Evolutionary conservation across 2,329 filamentous ascomycete species (phyloP).

Genomic region (Metarhizium anisopliae): DNA sequence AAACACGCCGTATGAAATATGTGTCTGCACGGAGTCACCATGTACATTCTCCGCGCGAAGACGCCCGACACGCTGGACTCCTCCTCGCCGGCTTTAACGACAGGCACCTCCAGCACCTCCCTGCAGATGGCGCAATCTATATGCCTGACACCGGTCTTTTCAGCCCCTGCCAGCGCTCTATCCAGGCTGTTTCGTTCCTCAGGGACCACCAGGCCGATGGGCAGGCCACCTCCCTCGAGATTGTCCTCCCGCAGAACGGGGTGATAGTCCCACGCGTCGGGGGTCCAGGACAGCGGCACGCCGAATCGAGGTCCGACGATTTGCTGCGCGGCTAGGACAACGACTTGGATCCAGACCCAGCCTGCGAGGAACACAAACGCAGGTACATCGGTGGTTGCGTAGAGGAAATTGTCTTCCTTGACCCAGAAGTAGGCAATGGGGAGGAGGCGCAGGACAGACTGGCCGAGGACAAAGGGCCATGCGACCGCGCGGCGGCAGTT

Average conservation of each 20-base stretch:
- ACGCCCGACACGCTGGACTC: conserved; percentile 54
- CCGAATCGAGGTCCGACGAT: conserved; percentile 84
- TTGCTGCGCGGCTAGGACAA: conserved; percentile 71
- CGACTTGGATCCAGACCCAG: conserved; percentile 85
- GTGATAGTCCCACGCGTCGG: conserved; percentile 91
- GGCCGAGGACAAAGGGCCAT: conserved; percentile 83
- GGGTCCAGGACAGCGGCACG: conserved; percentile 57
- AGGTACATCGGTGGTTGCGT: conserved; percentile 58
- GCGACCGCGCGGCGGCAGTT: conserved; percentile 87
- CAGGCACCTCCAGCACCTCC: conserved; percentile 81
- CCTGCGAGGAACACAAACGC: conserved; percentile 52
- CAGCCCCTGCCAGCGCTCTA: background rate
- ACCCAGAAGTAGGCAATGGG: conserved; percentile 84
- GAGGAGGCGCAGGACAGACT: conserved; percentile 67
- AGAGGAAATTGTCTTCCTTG: conserved; percentile 69
- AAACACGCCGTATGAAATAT: conserved; percentile 89
- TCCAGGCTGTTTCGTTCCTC: conserved; percentile 5
- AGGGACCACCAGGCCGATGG: conserved; percentile 54
- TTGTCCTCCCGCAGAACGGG: conserved; percentile 78
- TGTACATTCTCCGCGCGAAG: conserved; percentile 75
- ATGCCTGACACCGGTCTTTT: conserved; percentile 18
- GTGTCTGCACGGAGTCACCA: conserved; percentile 95
- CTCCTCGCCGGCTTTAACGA: conserved; percentile 53
- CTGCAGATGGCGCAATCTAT: conserved; percentile 96
- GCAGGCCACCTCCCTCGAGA: conserved; percentile 68